A percentile compares a stretch with the other conserved stretches of the same genome.
Conservation (phyloP, 805 yeast genomes). For the Candida ulmi region DNA sequence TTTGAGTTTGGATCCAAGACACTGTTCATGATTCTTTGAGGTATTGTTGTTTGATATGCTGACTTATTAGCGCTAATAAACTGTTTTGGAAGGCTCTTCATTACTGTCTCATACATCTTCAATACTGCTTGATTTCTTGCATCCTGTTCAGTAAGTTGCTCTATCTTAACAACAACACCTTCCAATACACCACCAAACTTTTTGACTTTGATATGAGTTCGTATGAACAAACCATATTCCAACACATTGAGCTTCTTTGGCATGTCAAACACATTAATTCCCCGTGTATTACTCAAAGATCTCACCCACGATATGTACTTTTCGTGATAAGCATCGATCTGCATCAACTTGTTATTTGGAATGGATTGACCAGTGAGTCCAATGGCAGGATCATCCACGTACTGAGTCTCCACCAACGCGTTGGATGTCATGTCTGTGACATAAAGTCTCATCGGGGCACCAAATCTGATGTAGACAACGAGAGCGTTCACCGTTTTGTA, state of each 20-base stretch:
- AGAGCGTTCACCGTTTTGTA: background rate
- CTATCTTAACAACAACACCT: constrained; percentile 1
- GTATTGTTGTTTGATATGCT: constrained; percentile 1
- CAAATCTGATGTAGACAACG: constrained; percentile 1
- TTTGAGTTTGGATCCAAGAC: too few relatives aligned
- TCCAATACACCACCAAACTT: constrained; percentile 4
- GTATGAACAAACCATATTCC: constrained; percentile 8
- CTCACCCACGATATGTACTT: constrained; percentile 1
- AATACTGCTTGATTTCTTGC: background rate
- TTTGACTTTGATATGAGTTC: constrained; percentile 6
- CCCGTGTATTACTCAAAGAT: background rate
- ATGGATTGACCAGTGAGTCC: background rate
- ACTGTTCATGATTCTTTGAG: background rate
- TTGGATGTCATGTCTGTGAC: constrained; percentile 13
- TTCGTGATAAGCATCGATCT: constrained; percentile 5
- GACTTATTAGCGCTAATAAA: background rate
- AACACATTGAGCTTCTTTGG: constrained; percentile 2
- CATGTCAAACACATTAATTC: background rate
- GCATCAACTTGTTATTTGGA: constrained; percentile 2
- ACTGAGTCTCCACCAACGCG: background rate
- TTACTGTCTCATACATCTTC: constrained; percentile 3
- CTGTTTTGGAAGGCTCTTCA: constrained; percentile 2
- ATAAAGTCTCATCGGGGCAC: background rate
- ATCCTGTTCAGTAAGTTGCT: background rate
- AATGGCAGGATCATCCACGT: constrained; percentile 1